These are phyloP conservation scores for Dactylonectria macrodidyma DNA, from an alignment of 2,329 filamentous ascomycete species.

Conservation along the genomic window DNA sequence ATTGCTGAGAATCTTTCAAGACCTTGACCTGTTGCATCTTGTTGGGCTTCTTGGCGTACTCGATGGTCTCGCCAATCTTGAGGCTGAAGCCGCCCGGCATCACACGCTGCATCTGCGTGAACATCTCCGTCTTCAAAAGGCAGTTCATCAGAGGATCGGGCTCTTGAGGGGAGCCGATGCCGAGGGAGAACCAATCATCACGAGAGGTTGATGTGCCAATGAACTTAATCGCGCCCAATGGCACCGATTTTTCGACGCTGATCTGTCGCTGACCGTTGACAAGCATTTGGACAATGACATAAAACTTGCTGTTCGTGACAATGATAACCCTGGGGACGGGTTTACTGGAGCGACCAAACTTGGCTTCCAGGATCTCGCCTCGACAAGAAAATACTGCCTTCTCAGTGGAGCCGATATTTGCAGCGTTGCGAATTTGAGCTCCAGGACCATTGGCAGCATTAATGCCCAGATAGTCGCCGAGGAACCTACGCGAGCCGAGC, in stretches of 20 bases:
- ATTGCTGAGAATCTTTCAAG: constrained; percentile 84
- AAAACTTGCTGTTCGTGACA: constrained; percentile 88
- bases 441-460: constrained; percentile 86
- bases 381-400: constrained; percentile 90
- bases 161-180: constrained; percentile 90
- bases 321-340: constrained; percentile 88
- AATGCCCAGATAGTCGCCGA: constrained; percentile 95
- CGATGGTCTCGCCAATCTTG: constrained; percentile 86
- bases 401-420: constrained; percentile 81
- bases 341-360: constrained; percentile 97
- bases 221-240: constrained; percentile 90
- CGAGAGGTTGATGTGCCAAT: constrained; percentile 84
- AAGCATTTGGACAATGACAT: constrained; percentile 88
- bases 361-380: constrained; percentile 90
- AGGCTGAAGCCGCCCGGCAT: constrained; percentile 87
- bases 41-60: constrained; percentile 98
- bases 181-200: constrained; percentile 97
- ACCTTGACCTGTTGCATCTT: constrained; percentile 93
- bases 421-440: constrained; percentile 82
- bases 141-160: constrained; percentile 95
- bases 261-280: constrained; percentile 88
- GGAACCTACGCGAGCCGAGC: constrained; percentile 90
- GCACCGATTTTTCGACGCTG: constrained; percentile 83
- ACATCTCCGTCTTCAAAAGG: constrained; percentile 96
- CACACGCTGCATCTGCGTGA: constrained; percentile 87